A percentile compares a stretch with the other conserved stretches of the same genome.
Evolutionary conservation across 2,329 filamentous ascomycete genomes (phyloP).

Genomic region (Cladosporium velox): DNA sequence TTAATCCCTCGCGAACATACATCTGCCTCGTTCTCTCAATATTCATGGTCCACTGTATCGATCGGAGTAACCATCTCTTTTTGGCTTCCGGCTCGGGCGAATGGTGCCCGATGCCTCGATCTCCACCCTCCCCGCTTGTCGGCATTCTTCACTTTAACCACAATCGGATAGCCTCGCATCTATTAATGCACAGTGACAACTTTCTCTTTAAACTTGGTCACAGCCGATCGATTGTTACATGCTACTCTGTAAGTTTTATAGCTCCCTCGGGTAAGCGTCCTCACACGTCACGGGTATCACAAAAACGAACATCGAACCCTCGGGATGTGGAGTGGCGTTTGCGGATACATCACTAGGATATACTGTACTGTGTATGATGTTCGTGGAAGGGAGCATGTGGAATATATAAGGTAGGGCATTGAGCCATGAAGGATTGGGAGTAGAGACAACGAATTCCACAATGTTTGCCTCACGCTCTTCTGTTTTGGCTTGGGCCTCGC

Average conservation of each 20-base stretch:
- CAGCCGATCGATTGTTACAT: slow-evolving; percentile 1
- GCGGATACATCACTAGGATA: not conserved
- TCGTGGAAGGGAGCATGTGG: not conserved
- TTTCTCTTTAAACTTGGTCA: not conserved
- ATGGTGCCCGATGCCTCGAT: not conserved
- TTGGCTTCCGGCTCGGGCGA: not conserved
- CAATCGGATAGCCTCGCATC: not conserved
- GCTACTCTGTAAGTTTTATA: slow-evolving; percentile 9
- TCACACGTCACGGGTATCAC: not conserved
- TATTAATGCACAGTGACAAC: not conserved
- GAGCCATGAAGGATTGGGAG: not conserved
- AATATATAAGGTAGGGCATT: not conserved
- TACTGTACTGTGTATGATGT: not conserved
- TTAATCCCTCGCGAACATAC: too few species aligned
- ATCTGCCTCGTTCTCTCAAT: too few species aligned
- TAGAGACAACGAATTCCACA: not conserved
- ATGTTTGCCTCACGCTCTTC: slow-evolving; percentile 1
- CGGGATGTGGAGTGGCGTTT: slow-evolving; percentile 10
- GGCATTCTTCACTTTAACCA: not conserved
- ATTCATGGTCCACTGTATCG: too few species aligned
- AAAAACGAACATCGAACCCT: not conserved
- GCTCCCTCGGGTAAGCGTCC: not conserved
- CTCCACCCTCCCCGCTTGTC: not conserved
- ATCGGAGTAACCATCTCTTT: not conserved
- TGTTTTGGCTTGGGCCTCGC: not conserved